phyloP scores from a whole-genome alignment of 805 yeast genomes.

The Candida coquimbonensis region DNA sequence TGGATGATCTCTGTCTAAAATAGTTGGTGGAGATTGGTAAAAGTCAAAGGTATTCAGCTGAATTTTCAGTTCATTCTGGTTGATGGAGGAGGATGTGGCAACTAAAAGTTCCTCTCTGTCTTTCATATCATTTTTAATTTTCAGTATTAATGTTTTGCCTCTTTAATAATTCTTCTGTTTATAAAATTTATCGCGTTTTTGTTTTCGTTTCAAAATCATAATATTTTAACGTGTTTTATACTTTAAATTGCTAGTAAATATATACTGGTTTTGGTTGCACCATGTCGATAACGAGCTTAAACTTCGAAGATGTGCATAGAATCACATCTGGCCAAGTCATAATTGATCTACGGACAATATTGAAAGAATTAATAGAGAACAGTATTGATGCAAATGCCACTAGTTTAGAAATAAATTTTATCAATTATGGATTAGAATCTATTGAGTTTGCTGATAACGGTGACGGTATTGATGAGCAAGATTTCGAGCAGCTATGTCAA shows the following conservation, averaged over 20 bases:
- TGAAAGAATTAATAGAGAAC: constrained; percentile 85
- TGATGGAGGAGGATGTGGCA: neutral
- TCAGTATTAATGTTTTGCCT: neutral
- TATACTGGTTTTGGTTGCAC: neutral
- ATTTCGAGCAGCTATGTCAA: constrained; percentile 46
- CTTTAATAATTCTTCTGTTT: neutral
- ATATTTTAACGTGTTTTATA: neutral
- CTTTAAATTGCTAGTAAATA: neutral
- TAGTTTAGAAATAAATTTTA: constrained; percentile 59
- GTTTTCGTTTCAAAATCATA: neutral
- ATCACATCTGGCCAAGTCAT: constrained; percentile 94
- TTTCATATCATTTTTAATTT: constrained; percentile 3
- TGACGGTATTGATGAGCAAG: constrained; percentile 47
- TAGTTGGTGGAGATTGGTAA: constrained; percentile 52
- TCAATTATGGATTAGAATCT: constrained; percentile 65
- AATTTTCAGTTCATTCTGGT: constrained; percentile 22
- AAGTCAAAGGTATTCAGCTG: constrained; percentile 61
- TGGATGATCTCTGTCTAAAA: constrained; percentile 37
- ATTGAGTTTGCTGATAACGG: constrained; percentile 70
- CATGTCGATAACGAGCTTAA: constrained; percentile 5
- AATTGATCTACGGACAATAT: constrained; percentile 65
- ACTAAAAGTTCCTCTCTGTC: constrained; percentile 5
- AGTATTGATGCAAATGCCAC: constrained; percentile 73
- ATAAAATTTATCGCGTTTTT: neutral
- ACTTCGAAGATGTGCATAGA: constrained; percentile 49